Conservation (phyloP, 1,139 yeast genomes). For the Kodamaea alishanica region DNA sequence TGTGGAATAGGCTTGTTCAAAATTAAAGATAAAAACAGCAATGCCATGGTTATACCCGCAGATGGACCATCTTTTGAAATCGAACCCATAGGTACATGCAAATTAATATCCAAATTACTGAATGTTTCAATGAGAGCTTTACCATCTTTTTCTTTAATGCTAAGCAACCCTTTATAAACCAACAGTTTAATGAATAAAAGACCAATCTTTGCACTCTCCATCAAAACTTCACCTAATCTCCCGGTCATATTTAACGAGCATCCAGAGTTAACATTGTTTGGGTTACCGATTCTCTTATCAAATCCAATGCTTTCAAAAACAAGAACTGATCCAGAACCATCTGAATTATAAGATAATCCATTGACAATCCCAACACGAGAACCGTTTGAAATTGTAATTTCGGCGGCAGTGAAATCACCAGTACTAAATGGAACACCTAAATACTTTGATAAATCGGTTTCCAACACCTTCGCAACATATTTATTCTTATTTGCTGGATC, state of each 20-base stretch:
- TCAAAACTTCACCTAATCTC: constrained; percentile 74
- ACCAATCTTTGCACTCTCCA: constrained; percentile 82
- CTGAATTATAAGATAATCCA: constrained; percentile 84
- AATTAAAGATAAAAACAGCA: constrained; percentile 71
- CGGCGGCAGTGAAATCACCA: constrained; percentile 15
- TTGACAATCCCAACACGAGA: constrained; percentile 66
- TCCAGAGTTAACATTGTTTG: constrained; percentile 31
- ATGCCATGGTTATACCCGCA: constrained; percentile 88
- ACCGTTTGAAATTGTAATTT: constrained; percentile 14
- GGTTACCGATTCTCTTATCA: constrained; percentile 17
- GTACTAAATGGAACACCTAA: constrained; percentile 47
- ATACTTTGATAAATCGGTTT: constrained; percentile 45
- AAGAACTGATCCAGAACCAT: constrained; percentile 82
- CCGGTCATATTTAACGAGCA: constrained; percentile 70
- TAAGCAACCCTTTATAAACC: constrained; percentile 33
- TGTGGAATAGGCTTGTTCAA: constrained; percentile 64
- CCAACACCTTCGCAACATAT: constrained; percentile 40
- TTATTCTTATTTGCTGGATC: constrained; percentile 14
- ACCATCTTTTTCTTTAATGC: constrained; percentile 21
- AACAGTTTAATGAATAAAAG: constrained; percentile 69
- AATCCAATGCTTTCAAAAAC: constrained; percentile 77
- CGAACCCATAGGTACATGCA: constrained; percentile 90
- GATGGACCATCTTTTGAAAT: constrained; percentile 90
- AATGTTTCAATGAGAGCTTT: constrained; percentile 39
- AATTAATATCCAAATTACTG: constrained; percentile 61